These are phyloP conservation scores for Kalmanozyma brasiliensis DNA, from an alignment of 1,284 basidiomycete species.

Conservation along the genomic window DNA sequence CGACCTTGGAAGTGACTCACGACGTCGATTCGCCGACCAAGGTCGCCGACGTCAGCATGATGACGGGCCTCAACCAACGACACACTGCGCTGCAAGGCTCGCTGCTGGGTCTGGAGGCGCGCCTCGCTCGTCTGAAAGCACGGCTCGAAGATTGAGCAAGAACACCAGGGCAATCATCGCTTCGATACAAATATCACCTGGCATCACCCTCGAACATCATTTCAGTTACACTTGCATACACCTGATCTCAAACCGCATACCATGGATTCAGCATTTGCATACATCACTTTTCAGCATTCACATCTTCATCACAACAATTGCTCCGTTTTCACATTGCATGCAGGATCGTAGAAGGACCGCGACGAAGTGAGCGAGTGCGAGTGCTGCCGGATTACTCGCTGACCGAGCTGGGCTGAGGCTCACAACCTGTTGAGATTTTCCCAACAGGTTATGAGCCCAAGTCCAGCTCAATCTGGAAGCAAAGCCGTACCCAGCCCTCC, in stretches of 20 bases:
- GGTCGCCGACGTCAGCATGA: constrained; percentile 37
- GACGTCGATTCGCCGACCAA: constrained; percentile 18
- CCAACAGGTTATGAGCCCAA: too few species aligned
- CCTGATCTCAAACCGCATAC: too few species aligned
- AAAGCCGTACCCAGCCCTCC: too few species aligned
- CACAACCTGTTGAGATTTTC: too few species aligned
- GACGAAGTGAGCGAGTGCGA: too few species aligned
- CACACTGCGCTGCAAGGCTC: constrained; percentile 45
- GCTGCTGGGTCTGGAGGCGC: constrained; percentile 33
- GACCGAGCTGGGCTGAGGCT: too few species aligned
- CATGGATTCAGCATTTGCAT: too few species aligned
- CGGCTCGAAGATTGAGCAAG: constrained; percentile 29
- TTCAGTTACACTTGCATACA: neutral
- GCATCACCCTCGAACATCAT: neutral
- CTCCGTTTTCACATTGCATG: too few species aligned
- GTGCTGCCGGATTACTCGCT: too few species aligned
- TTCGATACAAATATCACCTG: neutral
- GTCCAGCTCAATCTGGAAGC: too few species aligned
- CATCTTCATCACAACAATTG: neutral
- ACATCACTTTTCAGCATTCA: neutral
- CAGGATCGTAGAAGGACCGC: too few species aligned
- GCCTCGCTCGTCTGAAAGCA: constrained; percentile 40
- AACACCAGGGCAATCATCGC: neutral
- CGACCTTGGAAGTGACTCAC: constrained; percentile 4
- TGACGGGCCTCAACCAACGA: constrained; percentile 41